These are phyloP conservation scores for Colletotrichum theobromicola DNA, from an alignment of 2,329 filamentous ascomycete species.

Conservation along the genomic window DNA sequence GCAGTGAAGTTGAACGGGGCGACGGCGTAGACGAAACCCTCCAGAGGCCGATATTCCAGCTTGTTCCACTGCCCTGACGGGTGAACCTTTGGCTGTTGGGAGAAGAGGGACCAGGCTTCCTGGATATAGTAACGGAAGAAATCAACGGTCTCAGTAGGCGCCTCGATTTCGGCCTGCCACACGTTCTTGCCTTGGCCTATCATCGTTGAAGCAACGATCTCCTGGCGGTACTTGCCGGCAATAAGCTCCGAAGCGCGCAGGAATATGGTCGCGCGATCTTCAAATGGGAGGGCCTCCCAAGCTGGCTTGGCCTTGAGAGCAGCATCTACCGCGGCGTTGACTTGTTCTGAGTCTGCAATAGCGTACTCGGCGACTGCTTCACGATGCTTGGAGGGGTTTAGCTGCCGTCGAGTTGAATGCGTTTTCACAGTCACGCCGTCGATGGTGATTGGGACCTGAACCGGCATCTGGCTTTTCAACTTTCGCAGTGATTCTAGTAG, in stretches of 20 bases:
- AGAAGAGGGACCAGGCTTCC: slow-evolving; percentile 90
- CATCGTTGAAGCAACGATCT: slow-evolving; percentile 96
- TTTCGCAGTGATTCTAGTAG: neutral
- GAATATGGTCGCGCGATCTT: slow-evolving; percentile 91
- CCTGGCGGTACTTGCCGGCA: slow-evolving; percentile 90
- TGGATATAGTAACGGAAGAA: slow-evolving; percentile 95
- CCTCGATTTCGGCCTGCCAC: slow-evolving; percentile 97
- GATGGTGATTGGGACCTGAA: neutral
- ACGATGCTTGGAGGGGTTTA: neutral
- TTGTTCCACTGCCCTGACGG: slow-evolving; percentile 89
- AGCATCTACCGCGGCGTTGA: neutral
- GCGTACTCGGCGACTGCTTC: neutral
- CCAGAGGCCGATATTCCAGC: slow-evolving; percentile 85
- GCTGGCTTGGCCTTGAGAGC: slow-evolving; percentile 67
- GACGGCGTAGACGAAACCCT: slow-evolving; percentile 95
- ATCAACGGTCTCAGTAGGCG: slow-evolving; percentile 91
- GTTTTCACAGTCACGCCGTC: neutral
- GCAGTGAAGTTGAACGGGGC: slow-evolving; percentile 98
- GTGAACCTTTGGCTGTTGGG: slow-evolving; percentile 85
- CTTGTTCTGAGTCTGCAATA: neutral
- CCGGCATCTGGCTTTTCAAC: neutral
- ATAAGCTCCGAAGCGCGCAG: slow-evolving; percentile 94
- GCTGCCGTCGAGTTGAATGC: neutral
- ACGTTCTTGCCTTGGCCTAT: slow-evolving; percentile 97
- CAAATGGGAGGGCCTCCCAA: slow-evolving; percentile 88